Evolutionary conservation across 495 filamentous ascomycete species (phyloP), one percentile per base, ranked within the genome.

Genomic region (Thermochaetoides thermophila): DNA sequence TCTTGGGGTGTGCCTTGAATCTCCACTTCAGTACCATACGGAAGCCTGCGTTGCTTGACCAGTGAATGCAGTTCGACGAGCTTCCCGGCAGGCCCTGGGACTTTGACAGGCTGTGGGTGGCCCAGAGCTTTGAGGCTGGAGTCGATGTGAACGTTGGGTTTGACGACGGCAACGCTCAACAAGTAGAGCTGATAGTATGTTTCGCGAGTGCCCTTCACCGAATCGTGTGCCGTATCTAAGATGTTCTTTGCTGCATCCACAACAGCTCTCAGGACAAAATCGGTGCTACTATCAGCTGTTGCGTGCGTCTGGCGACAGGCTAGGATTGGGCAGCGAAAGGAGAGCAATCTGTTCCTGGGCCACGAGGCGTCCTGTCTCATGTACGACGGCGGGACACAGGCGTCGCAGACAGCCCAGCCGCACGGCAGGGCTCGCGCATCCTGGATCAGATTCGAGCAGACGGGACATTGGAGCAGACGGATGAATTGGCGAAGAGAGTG

Each of bases 401-500:
- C 48, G 38, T 69, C 72, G 56, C 86, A 95, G 5, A 92, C 43
- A 5, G 77, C 70, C 49, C 79, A 72, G 3, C 86, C 85, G 48
- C 86, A 95, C 2, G 85, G 85, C 12, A 95, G 59, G 3, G 81
- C 81, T 27, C 81, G 60, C 9, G 86, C 84, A 0, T 66, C 60
- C 18, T 55, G 64, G 3, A 87, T 59, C 2, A 78, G 81, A 10
- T 56, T 59, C 8, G 78, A 81, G 50, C 86, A 94, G 40, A 68
- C 56, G 14, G 66, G 61, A 50, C 85, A 94, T 52, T 87, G 81
- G 12, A 85, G 58, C 17, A 83, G 54, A 21, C 72, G 73, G 40
- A 87, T 57, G 27, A 91, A 24, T 12, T 32, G 30, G 18, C 30
- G 17, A 12, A 30, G 12, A 4, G 10, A 12, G n/a, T 32, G 14